A percentile compares a stretch with the other conserved stretches of the same genome.
These are phyloP conservation scores for Trichoderma sp. DNA, from an alignment of 2,329 filamentous ascomycete genomes.

Conservation along the genomic window DNA sequence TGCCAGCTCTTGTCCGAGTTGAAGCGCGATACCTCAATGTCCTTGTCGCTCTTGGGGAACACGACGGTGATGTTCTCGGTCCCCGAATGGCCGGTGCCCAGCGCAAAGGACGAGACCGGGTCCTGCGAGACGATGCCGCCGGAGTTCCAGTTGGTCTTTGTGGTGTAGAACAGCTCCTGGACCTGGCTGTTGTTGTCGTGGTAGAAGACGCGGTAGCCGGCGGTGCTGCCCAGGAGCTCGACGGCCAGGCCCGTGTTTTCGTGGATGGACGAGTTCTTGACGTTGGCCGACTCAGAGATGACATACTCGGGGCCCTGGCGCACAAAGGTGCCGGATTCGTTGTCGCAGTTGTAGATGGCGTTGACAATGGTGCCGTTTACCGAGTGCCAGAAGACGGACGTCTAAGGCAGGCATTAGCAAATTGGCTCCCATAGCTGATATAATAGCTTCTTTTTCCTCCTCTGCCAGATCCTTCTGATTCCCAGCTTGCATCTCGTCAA, in stretches of 20 bases:
- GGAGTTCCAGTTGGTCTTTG: slow-evolving; percentile 1
- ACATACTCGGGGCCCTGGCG: background rate
- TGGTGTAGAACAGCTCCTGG: background rate
- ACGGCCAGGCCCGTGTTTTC: background rate
- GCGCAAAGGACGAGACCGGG: background rate
- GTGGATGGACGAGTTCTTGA: slow-evolving; percentile 1
- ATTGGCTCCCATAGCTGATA: background rate
- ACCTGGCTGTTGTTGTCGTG: slow-evolving; percentile 7
- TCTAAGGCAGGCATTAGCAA: background rate
- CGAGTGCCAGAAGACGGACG: slow-evolving; percentile 13
- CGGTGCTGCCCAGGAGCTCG: slow-evolving; percentile 19
- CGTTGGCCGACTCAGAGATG: background rate
- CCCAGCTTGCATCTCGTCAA: background rate
- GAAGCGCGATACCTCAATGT: slow-evolving; percentile 7
- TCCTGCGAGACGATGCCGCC: slow-evolving; percentile 17
- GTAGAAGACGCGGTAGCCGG: slow-evolving; percentile 13
- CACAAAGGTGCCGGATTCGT: background rate
- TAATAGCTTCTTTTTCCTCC: background rate
- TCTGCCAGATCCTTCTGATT: background rate
- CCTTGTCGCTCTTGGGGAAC: background rate
- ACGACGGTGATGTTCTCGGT: slow-evolving; percentile 12
- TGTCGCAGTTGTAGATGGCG: slow-evolving; percentile 8
- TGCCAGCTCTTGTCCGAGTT: slow-evolving; percentile 9
- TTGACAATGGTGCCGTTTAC: background rate
- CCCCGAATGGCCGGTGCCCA: background rate